Percentiles rank a stretch among this genome's conserved stretches.
These are phyloP conservation scores for Atractiella rhizophila DNA, from an alignment of 768 basidiomycete species.

Conservation along the genomic window DNA sequence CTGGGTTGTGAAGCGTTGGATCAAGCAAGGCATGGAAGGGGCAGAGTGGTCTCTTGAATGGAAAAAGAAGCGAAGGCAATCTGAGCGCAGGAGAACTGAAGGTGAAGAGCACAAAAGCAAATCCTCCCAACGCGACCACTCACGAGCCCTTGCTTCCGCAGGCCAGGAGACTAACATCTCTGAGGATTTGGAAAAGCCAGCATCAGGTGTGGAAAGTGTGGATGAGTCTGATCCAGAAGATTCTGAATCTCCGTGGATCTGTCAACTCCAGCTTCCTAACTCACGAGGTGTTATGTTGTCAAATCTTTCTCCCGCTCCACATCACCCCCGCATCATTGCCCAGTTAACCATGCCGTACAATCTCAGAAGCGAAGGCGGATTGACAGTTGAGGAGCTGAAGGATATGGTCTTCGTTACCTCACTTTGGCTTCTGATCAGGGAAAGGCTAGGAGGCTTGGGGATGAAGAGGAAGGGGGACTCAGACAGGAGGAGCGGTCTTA, in stretches of 20 bases:
- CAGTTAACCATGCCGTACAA: not conserved
- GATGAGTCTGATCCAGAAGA: constrained; percentile 87
- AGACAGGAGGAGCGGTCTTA: too few relatives aligned
- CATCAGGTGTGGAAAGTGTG: constrained; percentile 27
- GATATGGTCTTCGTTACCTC: constrained; percentile 5
- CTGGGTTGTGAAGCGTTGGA: too few relatives aligned
- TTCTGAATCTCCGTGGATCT: constrained; percentile 87
- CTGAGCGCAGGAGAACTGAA: too few relatives aligned
- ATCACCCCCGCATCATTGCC: not conserved
- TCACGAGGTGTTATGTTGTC: not conserved
- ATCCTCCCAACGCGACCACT: too few relatives aligned
- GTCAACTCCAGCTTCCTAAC: constrained; percentile 33
- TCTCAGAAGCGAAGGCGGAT: not conserved
- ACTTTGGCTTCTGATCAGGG: constrained; percentile 7
- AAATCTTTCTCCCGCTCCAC: not conserved
- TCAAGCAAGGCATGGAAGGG: too few relatives aligned
- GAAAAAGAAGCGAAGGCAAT: too few relatives aligned
- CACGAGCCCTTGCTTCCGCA: too few relatives aligned
- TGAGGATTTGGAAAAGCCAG: too few relatives aligned
- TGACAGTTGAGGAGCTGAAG: constrained; percentile 7
- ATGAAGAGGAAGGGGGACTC: too few relatives aligned
- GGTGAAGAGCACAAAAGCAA: too few relatives aligned
- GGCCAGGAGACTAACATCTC: too few relatives aligned
- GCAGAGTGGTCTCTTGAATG: too few relatives aligned
- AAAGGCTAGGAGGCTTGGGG: constrained; percentile 2